Percentiles rank a stretch among this genome's conserved stretches.
phyloP scores from a whole-genome alignment of 208 protist genomes.

The Acanthamoeba culbertsoni region DNA sequence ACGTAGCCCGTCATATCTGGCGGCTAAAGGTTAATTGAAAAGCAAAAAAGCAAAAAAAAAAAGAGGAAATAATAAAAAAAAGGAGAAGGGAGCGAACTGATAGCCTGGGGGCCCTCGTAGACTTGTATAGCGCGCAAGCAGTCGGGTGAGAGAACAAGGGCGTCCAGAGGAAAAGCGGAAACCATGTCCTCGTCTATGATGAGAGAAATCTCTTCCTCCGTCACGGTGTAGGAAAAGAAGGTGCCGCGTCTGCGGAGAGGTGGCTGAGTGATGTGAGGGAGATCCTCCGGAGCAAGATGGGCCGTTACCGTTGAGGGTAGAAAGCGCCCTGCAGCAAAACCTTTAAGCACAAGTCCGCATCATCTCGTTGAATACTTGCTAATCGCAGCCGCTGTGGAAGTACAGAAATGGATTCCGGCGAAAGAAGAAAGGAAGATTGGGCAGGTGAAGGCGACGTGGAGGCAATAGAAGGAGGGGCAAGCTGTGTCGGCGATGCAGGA shows the following conservation, averaged over 20 bases:
- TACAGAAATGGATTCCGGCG: conserved; percentile 5
- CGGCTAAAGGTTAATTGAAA: neutral
- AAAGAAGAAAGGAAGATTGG: neutral
- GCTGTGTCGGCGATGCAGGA: neutral
- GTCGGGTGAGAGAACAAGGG: neutral
- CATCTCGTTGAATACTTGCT: conserved; percentile 23
- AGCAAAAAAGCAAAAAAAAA: neutral
- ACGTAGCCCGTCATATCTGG: conserved; percentile 58
- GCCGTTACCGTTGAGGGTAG: neutral
- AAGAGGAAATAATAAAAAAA: neutral
- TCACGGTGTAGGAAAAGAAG: conserved; percentile 56
- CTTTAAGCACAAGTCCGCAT: neutral
- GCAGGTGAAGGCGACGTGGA: neutral
- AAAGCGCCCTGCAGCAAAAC: conserved; percentile 20
- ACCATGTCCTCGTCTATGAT: conserved; percentile 41
- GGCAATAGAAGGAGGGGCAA: neutral
- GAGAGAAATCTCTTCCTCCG: conserved; percentile 50
- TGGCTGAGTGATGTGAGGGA: too few species aligned
- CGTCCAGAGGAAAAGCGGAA: neutral
- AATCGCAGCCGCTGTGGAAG: conserved; percentile 3
- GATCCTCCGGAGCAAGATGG: too few species aligned
- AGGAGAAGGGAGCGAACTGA: neutral
- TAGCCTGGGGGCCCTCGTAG: conserved; percentile 47
- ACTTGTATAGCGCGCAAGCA: conserved; percentile 31
- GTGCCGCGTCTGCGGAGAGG: neutral